Evolutionary conservation across 768 basidiomycete species (phyloP), one percentile per base, ranked within the genome.

Genomic region (Leccinum rimulosum): DNA sequence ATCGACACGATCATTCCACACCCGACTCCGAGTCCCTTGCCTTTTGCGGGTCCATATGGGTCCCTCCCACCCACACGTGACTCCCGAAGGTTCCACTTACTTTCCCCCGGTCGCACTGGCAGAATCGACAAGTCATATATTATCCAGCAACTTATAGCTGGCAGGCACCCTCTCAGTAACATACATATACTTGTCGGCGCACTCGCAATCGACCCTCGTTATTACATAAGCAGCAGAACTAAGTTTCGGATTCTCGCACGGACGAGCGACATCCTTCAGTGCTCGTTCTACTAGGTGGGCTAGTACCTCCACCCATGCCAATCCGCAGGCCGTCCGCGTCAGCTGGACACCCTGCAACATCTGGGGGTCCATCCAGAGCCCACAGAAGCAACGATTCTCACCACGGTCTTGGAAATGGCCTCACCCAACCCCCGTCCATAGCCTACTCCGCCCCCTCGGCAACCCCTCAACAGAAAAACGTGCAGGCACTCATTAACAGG

Each of bases 391-490:
- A 81, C 57, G 88, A 89, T 58, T 87, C 88, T 3, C 77, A 84
- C 61, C 81, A 83, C 60, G 73, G 63, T 14, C 63, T 70, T 62
- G 70, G 65, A 45, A 74, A 70, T 45, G 74, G 70, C 25, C 68
- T 68, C 52, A 3, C 69, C 5, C 73, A 75, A 27, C 73, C 73
- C 15, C 71, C 73, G 7, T 74, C 73, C 50, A 60, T 74, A 59
- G 74, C 74, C 53, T 79, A 78, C 66, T 72, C 76, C 31, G 65
- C 75, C 17, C 66, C 67, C 31, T 70, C 72, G 14, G 67, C 81
- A 8, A 84, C 84, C 2, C 87, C 88, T 1, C 89, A 95, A 69
- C 88, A 91, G 75, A 92, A 87, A 79, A 84, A 92, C 55, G 86
- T 95, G 35, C 83, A 86, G 62, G 86, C 86, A 8, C 77, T 95